phyloP scores from a whole-genome alignment of 2,329 filamentous ascomycete species.

The Kalaharituber pfeilii region DNA sequence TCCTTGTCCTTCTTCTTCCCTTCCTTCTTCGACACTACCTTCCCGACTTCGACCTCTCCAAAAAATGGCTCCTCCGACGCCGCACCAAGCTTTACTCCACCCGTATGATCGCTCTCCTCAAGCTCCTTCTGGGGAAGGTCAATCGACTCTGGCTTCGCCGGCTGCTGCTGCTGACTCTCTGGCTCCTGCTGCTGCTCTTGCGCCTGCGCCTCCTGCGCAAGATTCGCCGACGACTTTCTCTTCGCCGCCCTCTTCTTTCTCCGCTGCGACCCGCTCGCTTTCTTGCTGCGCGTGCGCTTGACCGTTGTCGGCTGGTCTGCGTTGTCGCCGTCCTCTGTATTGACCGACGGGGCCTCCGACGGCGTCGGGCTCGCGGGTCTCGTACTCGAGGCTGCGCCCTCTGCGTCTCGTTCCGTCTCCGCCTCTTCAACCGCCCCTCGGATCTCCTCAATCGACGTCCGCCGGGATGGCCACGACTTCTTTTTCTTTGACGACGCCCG shows the following conservation, averaged over 20 bases:
- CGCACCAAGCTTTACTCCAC: background rate
- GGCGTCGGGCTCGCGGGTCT: background rate
- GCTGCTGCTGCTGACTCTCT: too few relatives aligned
- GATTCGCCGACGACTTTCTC: background rate
- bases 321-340: background rate
- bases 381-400: background rate
- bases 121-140: background rate
- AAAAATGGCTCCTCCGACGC: background rate
- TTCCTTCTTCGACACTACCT: too few relatives aligned
- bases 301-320: background rate
- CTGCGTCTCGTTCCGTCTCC: background rate
- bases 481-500: background rate
- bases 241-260: background rate
- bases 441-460: background rate
- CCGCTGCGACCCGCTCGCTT: background rate
- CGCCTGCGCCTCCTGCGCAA: background rate
- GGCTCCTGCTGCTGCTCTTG: background rate
- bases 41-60: background rate
- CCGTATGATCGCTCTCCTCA: background rate
- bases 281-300: background rate
- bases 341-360: background rate
- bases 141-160: background rate
- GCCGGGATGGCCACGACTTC: background rate
- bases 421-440: background rate
- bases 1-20: too few relatives aligned